Percentiles rank a stretch among this genome's conserved stretches.
Evolutionary conservation across 306 rosid genomes (phyloP).

Genomic region (Carpinus viminea): DNA sequence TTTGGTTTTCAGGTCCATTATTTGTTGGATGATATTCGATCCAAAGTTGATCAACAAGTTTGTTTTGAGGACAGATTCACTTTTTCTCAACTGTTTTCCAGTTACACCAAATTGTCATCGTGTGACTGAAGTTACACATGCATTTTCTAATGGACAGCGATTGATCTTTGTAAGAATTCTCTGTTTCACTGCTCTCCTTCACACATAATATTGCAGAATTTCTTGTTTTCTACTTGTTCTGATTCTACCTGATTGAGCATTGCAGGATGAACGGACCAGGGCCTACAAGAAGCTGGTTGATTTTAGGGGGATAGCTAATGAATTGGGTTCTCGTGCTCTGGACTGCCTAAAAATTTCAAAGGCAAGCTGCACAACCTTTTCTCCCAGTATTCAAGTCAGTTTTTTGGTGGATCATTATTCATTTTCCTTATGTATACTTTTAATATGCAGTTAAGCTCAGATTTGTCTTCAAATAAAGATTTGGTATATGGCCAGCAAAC

Average conservation of each 20-base stretch:
- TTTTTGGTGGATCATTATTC: slow-evolving; percentile 9
- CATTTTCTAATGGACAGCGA: slow-evolving; percentile 57
- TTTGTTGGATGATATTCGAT: slow-evolving; percentile 73
- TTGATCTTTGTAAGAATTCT: slow-evolving; percentile 65
- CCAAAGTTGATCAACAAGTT: slow-evolving; percentile 52
- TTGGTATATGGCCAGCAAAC: slow-evolving; percentile 49
- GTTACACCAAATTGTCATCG: slow-evolving; percentile 92
- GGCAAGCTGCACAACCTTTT: slow-evolving; percentile 47
- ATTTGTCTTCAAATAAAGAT: slow-evolving; percentile 47
- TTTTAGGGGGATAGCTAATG: slow-evolving; percentile 78
- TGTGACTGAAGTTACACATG: slow-evolving; percentile 63
- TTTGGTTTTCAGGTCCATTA: slow-evolving; percentile 61
- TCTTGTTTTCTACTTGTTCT: slow-evolving; percentile 31
- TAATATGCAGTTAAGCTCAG: slow-evolving; percentile 71
- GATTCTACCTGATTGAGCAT: slow-evolving; percentile 33
- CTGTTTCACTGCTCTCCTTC: slow-evolving; percentile 20
- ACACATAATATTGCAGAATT: neutral
- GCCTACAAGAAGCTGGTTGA: slow-evolving; percentile 72
- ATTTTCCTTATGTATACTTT: slow-evolving; percentile 38
- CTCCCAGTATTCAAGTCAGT: slow-evolving; percentile 18
- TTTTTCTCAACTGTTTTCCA: slow-evolving; percentile 55
- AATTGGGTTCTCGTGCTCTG: slow-evolving; percentile 76
- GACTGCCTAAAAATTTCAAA: slow-evolving; percentile 84
- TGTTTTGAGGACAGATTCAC: slow-evolving; percentile 54
- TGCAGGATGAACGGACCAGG: slow-evolving; percentile 81